Evolutionary conservation across 257 asterid genomes (phyloP), one percentile per base, ranked within the genome.

Genomic region (Primulina huaijiensis): DNA sequence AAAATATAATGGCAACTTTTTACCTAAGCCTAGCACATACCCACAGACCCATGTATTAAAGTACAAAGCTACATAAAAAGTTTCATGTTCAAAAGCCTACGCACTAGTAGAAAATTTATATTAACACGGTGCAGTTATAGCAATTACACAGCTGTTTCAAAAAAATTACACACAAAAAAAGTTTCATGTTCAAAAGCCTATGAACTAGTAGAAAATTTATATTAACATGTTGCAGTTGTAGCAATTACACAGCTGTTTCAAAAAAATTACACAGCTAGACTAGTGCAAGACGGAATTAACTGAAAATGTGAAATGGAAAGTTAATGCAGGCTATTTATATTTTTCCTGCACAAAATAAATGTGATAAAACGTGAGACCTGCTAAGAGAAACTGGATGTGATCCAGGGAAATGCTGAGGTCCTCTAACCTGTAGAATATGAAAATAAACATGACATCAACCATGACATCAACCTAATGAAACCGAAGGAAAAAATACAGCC

Each of bases 311-410:
- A 71, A 9, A 17, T 27, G 7, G 16, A 27, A 30, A 53, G 21
- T 72, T 17, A 53, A 35, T 1, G 20, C 2, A 7, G 21, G 40
- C 30, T 27, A 21, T 40, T 21, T n/a, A 50, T 14, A 17, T 20
- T 12, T 27, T 58, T 55, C 65, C 67, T 40, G 50, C 53, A 57
- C 25, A 63, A 40, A 30, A 31, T 31, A 62, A 50, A 16, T 50
- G 21, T 46, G 57, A 50, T 50, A 50, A 50, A 50, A 16, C 75
- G 27, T 23, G 37, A 70, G 46, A 94, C 99, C 98, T 92, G 94
- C 85, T 80, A 27, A 94, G 92, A 71, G 99, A 94, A 80, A 94
- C 98, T 69, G 99, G 99, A 84, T 94, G 99, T 16, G 97, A 94
- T 35, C 98, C 98, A 55, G 99, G 98, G 80, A 94, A 94, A 17